Base-by-base conservation (phyloP, 2,329 filamentous ascomycete genomes). In the Dothistroma pini region DNA sequence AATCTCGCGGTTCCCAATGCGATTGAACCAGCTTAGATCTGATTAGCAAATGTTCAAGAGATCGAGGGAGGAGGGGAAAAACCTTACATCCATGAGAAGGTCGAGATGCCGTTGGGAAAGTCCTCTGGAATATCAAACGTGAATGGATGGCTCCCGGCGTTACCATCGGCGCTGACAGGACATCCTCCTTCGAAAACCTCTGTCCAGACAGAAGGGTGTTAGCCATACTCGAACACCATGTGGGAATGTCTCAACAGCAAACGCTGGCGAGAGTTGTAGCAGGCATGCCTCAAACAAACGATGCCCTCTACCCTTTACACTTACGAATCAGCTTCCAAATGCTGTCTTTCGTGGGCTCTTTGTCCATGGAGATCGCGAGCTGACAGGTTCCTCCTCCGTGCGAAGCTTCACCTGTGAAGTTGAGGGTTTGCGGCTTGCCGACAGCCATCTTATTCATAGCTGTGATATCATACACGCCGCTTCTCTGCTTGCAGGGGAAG, bases 381-480 rank as follows among this genome's bases (percentile, higher is more conserved):
- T 97, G 93, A 77, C 93, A 97, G 0, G 90, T 95, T 0, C 95
- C 95, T 53, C 95, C 95, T 11, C 91, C 91, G 69, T 99, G 95
- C 0, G 86, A 84, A 1, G 93, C 92, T 41, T 80, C 80, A 3
- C 93, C 95, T 0, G 74, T 77, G 75, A 97, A 92, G 1, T 78
- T 75, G 2, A 97, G 81, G 0, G 78, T 73, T 64, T 88, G 83
- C 0, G 74, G 69, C 1, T 84, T 83, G 12, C 90, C 90, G 14
- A 89, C 82, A 0, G 78, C 72, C 74, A 88, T 90, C 0, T 79
- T 72, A 68, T 90, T 95, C 75, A 76, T 81, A 11, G 61, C 62
- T 0, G 76, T 75, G 2, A 83, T 76, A 5, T 83, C 82, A 53
- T 78, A 76, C 65, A 73, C 76, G 0, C 75, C 77, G 0, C 67